Conservation (phyloP, 108 stramenopile genomes). For the Chaetoceros muelleri region DNA sequence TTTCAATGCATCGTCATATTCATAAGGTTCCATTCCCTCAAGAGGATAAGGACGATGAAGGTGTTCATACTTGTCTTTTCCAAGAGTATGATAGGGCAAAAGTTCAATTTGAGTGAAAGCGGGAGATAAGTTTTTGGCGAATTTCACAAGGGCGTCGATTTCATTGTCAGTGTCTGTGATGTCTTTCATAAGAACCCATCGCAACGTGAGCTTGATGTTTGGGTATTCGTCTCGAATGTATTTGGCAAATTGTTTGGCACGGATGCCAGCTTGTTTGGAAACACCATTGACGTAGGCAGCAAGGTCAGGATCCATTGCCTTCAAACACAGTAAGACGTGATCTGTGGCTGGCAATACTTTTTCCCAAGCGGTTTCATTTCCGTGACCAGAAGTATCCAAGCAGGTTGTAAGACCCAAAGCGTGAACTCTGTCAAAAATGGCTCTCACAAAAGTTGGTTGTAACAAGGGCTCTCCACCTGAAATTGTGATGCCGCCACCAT, state of each 20-base stretch:
- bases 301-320: slow-evolving; percentile 45
- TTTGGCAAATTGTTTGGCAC: slow-evolving; percentile 36
- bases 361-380: slow-evolving; percentile 34
- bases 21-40: slow-evolving; percentile 32
- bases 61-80: slow-evolving; percentile 39
- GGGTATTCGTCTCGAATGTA: slow-evolving; percentile 42
- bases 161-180: slow-evolving; percentile 49
- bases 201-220: slow-evolving; percentile 27
- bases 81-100: slow-evolving; percentile 50
- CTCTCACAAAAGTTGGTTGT: slow-evolving; percentile 39
- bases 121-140: slow-evolving; percentile 38
- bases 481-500: slow-evolving; percentile 41
- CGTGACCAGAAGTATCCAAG: slow-evolving; percentile 48
- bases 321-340: slow-evolving; percentile 44
- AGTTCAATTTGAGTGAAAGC: slow-evolving; percentile 40
- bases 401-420: slow-evolving; percentile 47
- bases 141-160: slow-evolving; percentile 28
- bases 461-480: slow-evolving; percentile 54
- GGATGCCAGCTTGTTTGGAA: slow-evolving; percentile 16
- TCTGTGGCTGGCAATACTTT: slow-evolving; percentile 39
- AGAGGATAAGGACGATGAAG: slow-evolving; percentile 27
- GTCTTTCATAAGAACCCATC: slow-evolving; percentile 49
- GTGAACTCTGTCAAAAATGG: slow-evolving; percentile 32
- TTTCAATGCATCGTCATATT: slow-evolving; percentile 27
- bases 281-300: slow-evolving; percentile 31